Base-by-base conservation (phyloP, 768 basidiomycete genomes). In the Leccinum incarnatum region DNA sequence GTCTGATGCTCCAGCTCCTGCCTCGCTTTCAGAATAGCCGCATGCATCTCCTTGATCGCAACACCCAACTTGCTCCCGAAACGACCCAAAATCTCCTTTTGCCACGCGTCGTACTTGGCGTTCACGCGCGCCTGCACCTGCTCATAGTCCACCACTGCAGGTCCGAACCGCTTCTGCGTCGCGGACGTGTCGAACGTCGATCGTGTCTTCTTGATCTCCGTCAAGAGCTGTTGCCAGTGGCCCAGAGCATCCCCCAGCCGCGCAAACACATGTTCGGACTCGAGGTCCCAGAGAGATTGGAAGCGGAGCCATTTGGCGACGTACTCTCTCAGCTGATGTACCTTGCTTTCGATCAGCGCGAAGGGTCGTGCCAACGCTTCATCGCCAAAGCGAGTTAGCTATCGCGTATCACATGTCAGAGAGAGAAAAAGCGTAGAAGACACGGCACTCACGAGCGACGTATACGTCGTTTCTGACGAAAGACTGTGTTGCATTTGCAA, bases 231-330 rank as follows among this genome's bases (percentile, higher is more conserved):
- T 69, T 97, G 94, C 97, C 97, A 99, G 73, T 89, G 81, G 2
- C 85, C 85, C 23, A 99, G 84, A 12, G 92, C 92, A 73, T 99
- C 96, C 9, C 97, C 97, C 7, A 99, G 87, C 0, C 92, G 89
- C 66, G 87, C 88, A 81, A 97, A 98, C 36, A 99, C 95, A 69
- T 91, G 90, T 81, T 98, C 96, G 29, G 95, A 84, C 74, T 98
- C 95, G 45, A 98, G 85, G 71, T 99, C 97, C 97, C 96, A 98
- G 0, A 98, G 80, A 0, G 96, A 96, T 74, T 98, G 97, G 83
- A 99, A 98, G 68, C 96, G 95, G 0, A 98, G 83, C 97, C 97
- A 99, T 77, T 97, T 97, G 59, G 82, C 91, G 52, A 98, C 94
- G 74, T 99, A 99, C 49, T 89, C 88, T 65, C 83, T 87, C 55